These are phyloP conservation scores for Malassezia yamatoensis DNA, from an alignment of 1,284 basidiomycete genomes.

Conservation along the genomic window DNA sequence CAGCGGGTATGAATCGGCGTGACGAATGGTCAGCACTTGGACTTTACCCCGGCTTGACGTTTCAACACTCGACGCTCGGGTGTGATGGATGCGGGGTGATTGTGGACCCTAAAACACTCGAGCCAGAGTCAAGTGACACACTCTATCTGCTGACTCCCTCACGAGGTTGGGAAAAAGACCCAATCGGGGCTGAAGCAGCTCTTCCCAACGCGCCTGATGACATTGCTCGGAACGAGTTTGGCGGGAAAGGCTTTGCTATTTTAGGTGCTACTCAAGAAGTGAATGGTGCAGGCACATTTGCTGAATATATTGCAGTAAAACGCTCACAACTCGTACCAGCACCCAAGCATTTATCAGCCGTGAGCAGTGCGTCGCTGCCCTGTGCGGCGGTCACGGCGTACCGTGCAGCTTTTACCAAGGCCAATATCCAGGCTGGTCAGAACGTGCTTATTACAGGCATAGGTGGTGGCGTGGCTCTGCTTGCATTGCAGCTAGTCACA, in stretches of 20 bases:
- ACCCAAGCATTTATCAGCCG: slow-evolving; percentile 62
- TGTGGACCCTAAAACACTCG: slow-evolving; percentile 10
- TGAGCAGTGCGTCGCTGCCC: slow-evolving; percentile 66
- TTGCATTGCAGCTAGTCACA: slow-evolving; percentile 65
- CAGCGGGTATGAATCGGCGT: slow-evolving; percentile 67
- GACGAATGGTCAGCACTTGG: slow-evolving; percentile 67
- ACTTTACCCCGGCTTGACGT: slow-evolving; percentile 59
- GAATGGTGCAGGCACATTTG: slow-evolving; percentile 57
- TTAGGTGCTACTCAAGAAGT: slow-evolving; percentile 31
- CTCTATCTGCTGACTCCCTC: slow-evolving; percentile 63
- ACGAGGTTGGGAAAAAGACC: slow-evolving; percentile 64
- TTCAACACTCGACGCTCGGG: slow-evolving; percentile 57
- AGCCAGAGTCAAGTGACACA: neutral
- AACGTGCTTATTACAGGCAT: slow-evolving; percentile 60
- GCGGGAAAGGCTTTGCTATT: slow-evolving; percentile 38
- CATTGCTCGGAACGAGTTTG: slow-evolving; percentile 20
- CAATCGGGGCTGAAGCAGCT: slow-evolving; percentile 50
- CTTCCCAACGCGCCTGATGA: slow-evolving; percentile 22
- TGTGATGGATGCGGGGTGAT: slow-evolving; percentile 57
- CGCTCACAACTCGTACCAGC: slow-evolving; percentile 60
- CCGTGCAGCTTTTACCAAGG: slow-evolving; percentile 68
- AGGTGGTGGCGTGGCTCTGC: slow-evolving; percentile 64
- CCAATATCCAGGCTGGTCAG: slow-evolving; percentile 57
- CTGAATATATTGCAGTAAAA: slow-evolving; percentile 65
- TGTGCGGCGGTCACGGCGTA: slow-evolving; percentile 70